phyloP scores from a whole-genome alignment of 352 stramenopile species.

The Phytophthora cactorum region DNA sequence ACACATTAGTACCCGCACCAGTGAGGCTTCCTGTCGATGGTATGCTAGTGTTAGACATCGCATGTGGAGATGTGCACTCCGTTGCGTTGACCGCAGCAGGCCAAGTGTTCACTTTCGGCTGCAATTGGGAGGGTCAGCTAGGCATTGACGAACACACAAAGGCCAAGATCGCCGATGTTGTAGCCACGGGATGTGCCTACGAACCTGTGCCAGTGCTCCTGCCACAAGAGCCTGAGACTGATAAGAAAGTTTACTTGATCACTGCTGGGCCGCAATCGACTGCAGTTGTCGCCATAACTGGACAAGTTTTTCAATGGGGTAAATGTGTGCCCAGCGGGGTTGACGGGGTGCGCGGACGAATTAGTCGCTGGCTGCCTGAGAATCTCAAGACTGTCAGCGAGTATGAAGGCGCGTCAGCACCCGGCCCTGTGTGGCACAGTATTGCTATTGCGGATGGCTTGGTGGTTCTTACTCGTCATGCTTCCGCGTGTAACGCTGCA shows the following conservation, averaged over 20 bases:
- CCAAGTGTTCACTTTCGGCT: constrained; percentile 59
- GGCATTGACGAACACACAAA: constrained; percentile 44
- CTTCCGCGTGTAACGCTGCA: neutral
- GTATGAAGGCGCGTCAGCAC: neutral
- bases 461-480: constrained; percentile 44
- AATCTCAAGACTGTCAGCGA: constrained; percentile 18
- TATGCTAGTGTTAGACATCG: constrained; percentile 46
- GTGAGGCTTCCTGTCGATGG: constrained; percentile 25
- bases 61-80: constrained; percentile 70
- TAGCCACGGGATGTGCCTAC: constrained; percentile 23
- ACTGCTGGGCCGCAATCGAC: constrained; percentile 35
- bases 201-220: constrained; percentile 21
- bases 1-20: constrained; percentile 28
- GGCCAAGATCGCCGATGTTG: constrained; percentile 3
- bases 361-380: constrained; percentile 36
- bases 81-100: constrained; percentile 61
- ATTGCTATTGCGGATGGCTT: constrained; percentile 59
- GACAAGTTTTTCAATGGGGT: constrained; percentile 48
- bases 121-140: constrained; percentile 78
- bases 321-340: constrained; percentile 38
- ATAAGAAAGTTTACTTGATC: constrained; percentile 38
- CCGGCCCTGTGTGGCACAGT: constrained; percentile 37
- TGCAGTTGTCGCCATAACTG: constrained; percentile 25
- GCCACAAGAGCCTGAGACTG: neutral
- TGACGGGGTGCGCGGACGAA: constrained; percentile 41